Evolutionary conservation across 331 rosid genomes (phyloP), one percentile per base, ranked within the genome.

Genomic region (Pyracantha coccinea): DNA sequence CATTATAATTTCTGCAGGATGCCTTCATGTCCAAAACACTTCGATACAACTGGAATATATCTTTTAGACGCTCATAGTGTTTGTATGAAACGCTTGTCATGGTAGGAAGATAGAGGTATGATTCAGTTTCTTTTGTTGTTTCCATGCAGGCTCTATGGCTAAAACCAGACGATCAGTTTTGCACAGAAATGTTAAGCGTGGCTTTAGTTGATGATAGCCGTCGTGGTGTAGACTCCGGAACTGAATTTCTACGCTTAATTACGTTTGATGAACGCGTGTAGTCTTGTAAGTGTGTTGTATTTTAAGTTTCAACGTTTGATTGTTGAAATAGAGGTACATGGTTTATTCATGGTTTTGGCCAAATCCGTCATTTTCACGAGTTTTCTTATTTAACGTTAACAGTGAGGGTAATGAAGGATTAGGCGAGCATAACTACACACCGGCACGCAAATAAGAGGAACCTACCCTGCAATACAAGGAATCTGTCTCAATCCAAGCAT

Each of bases 131-230:
- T 66, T 69, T 55, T 54, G 60, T 81, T 81, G 53, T 62, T 53
- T 63, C 16, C 57, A 67, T 78, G 74, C 76, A 94, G 99, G 99
- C 99, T 28, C 69, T 90, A 63, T 90, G 99, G 97, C 83, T 90
- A 69, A 81, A 86, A 77, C 88, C 99, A 7, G 97, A 90, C 25
- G 97, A 94, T 77, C 99, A 87, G 52, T 91, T 94, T 74, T 91
- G 95, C 86, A 91, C 97, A 1, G 97, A 94, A 81, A 91, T 94
- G 99, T 67, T 91, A 66, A 91, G 86, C 59, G 50, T 84, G 85
- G 99, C 96, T 68, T 86, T 91, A 32, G 69, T 75, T 41, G 98
- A 94, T n/a, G 96, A 94, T 80, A 69, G 92, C 81, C 87, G 88
- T 44, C 17, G 74, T 13, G 81, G 84, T 19, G 69, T 81, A 19